phyloP scores from a whole-genome alignment of 305 asterid genomes.

The Solanum hybrid region DNA sequence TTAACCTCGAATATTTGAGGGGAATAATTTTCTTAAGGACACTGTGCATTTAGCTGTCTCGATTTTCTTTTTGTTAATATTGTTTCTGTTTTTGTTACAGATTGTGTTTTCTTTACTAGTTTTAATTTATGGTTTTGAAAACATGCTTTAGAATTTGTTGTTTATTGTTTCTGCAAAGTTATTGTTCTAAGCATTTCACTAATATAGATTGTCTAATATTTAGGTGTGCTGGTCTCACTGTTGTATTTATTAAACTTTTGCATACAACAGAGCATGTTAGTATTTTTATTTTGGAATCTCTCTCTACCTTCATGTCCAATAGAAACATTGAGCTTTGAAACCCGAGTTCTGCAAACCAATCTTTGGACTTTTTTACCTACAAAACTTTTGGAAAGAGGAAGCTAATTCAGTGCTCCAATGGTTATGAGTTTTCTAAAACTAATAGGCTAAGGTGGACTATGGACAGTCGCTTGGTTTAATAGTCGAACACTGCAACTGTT shows the following conservation, averaged over 20 bases:
- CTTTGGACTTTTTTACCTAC: not conserved
- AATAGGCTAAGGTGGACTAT: not conserved
- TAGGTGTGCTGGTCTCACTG: not conserved
- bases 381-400: not conserved
- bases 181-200: not conserved
- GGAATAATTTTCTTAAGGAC: not conserved
- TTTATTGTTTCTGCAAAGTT: too few species aligned
- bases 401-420: not conserved
- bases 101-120: not conserved
- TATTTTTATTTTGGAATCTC: not conserved
- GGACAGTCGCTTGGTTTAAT: not conserved
- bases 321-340: not conserved
- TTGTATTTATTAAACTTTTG: not conserved
- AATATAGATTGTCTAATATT: not conserved
- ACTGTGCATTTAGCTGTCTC: not conserved
- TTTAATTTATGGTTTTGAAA: not conserved
- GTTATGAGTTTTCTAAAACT: not conserved
- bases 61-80: too few species aligned
- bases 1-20: not conserved
- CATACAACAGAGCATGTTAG: not conserved
- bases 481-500: not conserved
- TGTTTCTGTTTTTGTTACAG: too few species aligned
- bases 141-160: not conserved
- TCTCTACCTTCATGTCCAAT: not conserved
- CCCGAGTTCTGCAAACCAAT: not conserved